Percentiles rank a stretch among this genome's conserved stretches.
phyloP scores from a whole-genome alignment of 2,329 filamentous ascomycete species.

The Fusarium papillatum region DNA sequence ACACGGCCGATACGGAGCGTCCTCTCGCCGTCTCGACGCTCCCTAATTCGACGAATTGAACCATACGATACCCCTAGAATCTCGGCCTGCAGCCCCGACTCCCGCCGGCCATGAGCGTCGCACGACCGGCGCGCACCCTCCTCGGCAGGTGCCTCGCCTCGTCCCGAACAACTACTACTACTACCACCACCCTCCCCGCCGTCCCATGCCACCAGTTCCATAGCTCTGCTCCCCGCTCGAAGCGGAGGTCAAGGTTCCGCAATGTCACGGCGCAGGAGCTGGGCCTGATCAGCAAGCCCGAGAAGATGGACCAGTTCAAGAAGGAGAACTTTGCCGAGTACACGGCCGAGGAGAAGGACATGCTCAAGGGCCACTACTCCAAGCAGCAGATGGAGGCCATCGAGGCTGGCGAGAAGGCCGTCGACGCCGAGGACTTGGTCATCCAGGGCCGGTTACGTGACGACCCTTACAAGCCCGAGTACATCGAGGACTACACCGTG shows the following conservation, averaged over 20 bases:
- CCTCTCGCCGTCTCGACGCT: slow-evolving; percentile 11
- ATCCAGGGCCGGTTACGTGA: slow-evolving; percentile 78
- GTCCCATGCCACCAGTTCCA: slow-evolving; percentile 62
- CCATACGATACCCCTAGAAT: slow-evolving; percentile 3
- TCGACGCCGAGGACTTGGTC: slow-evolving; percentile 81
- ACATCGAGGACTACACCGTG: slow-evolving; percentile 86
- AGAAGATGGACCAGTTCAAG: slow-evolving; percentile 59
- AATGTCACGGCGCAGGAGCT: slow-evolving; percentile 66
- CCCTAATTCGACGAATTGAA: slow-evolving; percentile 21
- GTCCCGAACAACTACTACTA: slow-evolving; percentile 42
- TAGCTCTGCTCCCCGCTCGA: slow-evolving; percentile 61
- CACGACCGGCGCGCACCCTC: slow-evolving; percentile 67
- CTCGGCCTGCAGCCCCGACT: slow-evolving; percentile 9
- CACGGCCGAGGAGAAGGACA: slow-evolving; percentile 73
- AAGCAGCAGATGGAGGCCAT: slow-evolving; percentile 86
- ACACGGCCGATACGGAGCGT: slow-evolving; percentile 22
- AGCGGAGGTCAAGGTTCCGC: slow-evolving; percentile 64
- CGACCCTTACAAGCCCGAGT: slow-evolving; percentile 80
- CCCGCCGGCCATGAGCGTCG: slow-evolving; percentile 65
- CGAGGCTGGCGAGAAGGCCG: slow-evolving; percentile 82
- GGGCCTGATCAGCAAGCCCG: slow-evolving; percentile 59
- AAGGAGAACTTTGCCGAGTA: slow-evolving; percentile 72
- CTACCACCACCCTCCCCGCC: slow-evolving; percentile 36
- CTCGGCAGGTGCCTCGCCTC: slow-evolving; percentile 63
- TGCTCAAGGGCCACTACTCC: slow-evolving; percentile 79